Base-by-base conservation (phyloP, 2,329 filamentous ascomycete genomes). In the Cladophialophora carrionii region DNA sequence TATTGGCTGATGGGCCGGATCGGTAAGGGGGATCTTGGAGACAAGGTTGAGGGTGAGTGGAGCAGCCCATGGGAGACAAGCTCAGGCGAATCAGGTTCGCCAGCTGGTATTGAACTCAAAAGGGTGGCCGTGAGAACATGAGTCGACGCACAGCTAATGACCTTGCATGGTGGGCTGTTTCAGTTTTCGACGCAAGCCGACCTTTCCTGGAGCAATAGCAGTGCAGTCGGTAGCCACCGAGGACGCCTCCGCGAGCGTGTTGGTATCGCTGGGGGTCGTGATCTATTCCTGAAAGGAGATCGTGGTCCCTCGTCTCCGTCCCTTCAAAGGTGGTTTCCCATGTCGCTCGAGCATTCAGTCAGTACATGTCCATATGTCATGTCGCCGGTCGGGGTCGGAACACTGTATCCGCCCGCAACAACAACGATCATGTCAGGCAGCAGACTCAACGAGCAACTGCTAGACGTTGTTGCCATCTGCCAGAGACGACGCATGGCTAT, bases 21-120 rank as follows among this genome's bases (percentile, higher is more conserved):
- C 48, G 46, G 41, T 14, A 31, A 58, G 43, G 41, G 31, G 26
- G 31, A 32, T 58, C 24, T 17, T 51, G 41, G 31, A 22, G 43
- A 46, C 56, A 31, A 57, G 46, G 37, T n/a, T n/a, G 37, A 43
- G 37, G 37, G 46, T 24, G 41, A 20, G 41, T 46, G 56, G 56
- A 29, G 56, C 56, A 20, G 41, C 41, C 8, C 24, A 12, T 46
- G 26, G 56, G 56, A 48, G 43, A 49, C 56, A 58, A 14, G 37
- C 37, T n/a, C 14, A 43, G 37, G 37, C 17, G 37, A 43, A 43
- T 43, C 17, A n/a, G 37, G 37, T 43, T 43, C 17, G 14, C 37
- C 1, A 41, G n/a, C 17, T 43, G 17, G 37, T 26, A 31, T 29
- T 14, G 56, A 49, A 41, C 10, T 51, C 56, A 14, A 31, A 48